Conservation (phyloP, 169 alveolate species). For the Eimeria sp. region DNA sequence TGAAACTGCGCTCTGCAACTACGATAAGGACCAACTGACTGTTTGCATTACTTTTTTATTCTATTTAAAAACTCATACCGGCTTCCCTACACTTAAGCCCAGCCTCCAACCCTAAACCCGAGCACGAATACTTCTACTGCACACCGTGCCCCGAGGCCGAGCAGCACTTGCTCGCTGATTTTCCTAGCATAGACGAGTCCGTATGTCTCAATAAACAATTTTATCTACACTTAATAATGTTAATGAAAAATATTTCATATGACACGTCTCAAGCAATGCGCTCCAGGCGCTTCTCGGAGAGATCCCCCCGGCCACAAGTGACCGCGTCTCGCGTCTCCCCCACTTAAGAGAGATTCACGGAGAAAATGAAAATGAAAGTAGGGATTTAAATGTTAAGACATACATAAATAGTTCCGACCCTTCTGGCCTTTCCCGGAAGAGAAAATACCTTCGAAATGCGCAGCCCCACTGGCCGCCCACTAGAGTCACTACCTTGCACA, state of each 20-base stretch:
- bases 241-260: too few relatives aligned
- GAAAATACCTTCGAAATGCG: too few relatives aligned
- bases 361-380: not conserved
- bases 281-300: not conserved
- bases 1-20: not conserved
- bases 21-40: not conserved
- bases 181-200: not conserved
- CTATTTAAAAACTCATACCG: not conserved
- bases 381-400: not conserved
- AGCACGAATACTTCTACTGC: not conserved
- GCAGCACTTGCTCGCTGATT: not conserved
- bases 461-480: too few relatives aligned
- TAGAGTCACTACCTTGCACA: too few relatives aligned
- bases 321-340: not conserved
- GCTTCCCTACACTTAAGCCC: not conserved
- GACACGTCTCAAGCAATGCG: too few relatives aligned
- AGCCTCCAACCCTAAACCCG: not conserved
- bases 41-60: not conserved
- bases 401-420: too few relatives aligned
- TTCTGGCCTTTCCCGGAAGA: too few relatives aligned
- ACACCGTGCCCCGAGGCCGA: not conserved
- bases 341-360: not conserved
- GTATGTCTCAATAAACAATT: not conserved
- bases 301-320: not conserved
- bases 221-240: not conserved